Percentiles rank a stretch among this genome's conserved stretches.
phyloP scores from a whole-genome alignment of 2,329 filamentous ascomycete genomes.

The Albophoma yamanashiensis region DNA sequence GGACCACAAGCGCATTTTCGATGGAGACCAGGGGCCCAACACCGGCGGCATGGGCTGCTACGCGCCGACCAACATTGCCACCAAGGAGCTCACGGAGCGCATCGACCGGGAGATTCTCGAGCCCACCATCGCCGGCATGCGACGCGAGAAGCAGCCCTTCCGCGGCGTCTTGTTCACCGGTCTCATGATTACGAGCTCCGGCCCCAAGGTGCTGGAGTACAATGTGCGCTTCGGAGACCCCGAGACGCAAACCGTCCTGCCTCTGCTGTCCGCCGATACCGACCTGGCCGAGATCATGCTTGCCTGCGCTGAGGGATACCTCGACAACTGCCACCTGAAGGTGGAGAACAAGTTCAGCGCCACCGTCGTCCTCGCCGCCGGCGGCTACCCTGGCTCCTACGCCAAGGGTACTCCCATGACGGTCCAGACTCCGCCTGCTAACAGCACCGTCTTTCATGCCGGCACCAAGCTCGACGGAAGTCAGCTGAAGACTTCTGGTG shows the following conservation, averaged over 20 bases:
- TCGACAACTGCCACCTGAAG: constrained; percentile 59
- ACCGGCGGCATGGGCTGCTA: constrained; percentile 98
- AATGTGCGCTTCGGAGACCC: constrained; percentile 90
- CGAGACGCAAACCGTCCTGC: constrained; percentile 78
- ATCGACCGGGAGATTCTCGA: constrained; percentile 78
- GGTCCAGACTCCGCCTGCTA: constrained; percentile 32
- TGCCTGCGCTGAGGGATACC: constrained; percentile 66
- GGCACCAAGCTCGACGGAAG: constrained; percentile 60
- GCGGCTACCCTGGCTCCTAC: constrained; percentile 82
- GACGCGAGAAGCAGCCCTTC: constrained; percentile 64
- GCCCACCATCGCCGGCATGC: constrained; percentile 84
- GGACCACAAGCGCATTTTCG: constrained; percentile 91
- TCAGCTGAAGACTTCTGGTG: constrained; percentile 67
- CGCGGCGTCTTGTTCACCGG: constrained; percentile 75
- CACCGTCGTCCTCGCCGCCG: constrained; percentile 88
- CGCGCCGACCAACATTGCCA: constrained; percentile 74
- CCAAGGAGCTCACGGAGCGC: constrained; percentile 61
- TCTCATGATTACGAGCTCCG: constrained; percentile 79
- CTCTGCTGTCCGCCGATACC: constrained; percentile 64
- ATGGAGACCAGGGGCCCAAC: constrained; percentile 84
- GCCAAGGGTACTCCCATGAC: constrained; percentile 60
- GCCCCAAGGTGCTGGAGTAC: constrained; percentile 81
- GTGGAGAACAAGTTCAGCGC: constrained; percentile 64
- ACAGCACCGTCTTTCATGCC: constrained; percentile 78
- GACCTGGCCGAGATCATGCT: constrained; percentile 85